phyloP scores from a whole-genome alignment of 2,329 filamentous ascomycete genomes.

The Raffaelea ambrosiae region DNA sequence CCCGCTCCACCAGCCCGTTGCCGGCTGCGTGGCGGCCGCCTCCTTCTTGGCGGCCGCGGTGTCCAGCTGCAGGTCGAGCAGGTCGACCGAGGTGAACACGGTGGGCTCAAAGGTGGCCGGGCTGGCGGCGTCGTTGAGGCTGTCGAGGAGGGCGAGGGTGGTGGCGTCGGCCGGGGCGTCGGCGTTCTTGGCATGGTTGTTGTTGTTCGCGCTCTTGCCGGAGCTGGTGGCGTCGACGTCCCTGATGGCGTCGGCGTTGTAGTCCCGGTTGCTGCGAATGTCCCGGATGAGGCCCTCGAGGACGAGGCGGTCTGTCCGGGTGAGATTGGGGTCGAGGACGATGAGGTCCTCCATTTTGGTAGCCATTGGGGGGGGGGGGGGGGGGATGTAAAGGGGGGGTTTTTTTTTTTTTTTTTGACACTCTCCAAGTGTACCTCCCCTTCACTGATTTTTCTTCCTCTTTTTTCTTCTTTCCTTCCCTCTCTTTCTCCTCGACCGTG shows the following conservation, averaged over 20 bases:
- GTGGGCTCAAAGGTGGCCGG: slow-evolving; percentile 33
- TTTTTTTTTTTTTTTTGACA: too few relatives aligned
- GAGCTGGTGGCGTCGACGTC: slow-evolving; percentile 2
- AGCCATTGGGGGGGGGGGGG: too few relatives aligned
- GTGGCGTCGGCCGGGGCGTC: slow-evolving; percentile 10
- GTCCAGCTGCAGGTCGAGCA: slow-evolving; percentile 26
- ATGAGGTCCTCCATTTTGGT: slow-evolving; percentile 15
- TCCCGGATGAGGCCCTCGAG: slow-evolving; percentile 30
- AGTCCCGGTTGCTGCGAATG: slow-evolving; percentile 19
- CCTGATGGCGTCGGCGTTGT: slow-evolving; percentile 11
- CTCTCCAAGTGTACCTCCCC: too few relatives aligned
- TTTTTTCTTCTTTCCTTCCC: too few relatives aligned
- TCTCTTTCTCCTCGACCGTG: too few relatives aligned
- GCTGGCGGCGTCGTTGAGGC: slow-evolving; percentile 31
- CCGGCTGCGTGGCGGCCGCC: neutral
- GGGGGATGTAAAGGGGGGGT: too few relatives aligned
- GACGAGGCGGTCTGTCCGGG: slow-evolving; percentile 30
- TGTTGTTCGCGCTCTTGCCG: too few relatives aligned
- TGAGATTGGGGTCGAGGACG: slow-evolving; percentile 30
- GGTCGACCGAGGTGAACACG: slow-evolving; percentile 33
- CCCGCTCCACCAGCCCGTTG: neutral
- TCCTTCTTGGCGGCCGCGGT: slow-evolving; percentile 5
- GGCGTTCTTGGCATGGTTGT: neutral
- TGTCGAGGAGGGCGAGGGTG: slow-evolving; percentile 27
- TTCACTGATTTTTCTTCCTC: too few relatives aligned